Percentiles rank a stretch among this genome's conserved stretches.
These are phyloP conservation scores for Cladosporium oxysporum DNA, from an alignment of 2,329 filamentous ascomycete genomes.

Conservation along the genomic window DNA sequence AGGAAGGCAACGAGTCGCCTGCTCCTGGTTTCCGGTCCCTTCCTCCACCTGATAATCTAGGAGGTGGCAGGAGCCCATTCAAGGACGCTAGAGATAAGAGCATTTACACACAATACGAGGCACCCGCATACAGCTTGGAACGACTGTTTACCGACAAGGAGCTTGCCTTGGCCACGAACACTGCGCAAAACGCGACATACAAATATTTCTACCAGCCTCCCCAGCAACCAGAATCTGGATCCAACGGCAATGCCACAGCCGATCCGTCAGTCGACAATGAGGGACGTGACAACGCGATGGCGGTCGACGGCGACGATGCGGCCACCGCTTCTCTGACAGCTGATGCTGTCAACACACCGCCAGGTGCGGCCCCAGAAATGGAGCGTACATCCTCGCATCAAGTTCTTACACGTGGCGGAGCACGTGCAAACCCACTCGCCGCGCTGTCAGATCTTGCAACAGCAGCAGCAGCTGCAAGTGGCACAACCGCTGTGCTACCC, in stretches of 20 bases:
- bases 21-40: slow-evolving; percentile 49
- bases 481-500: slow-evolving; percentile 37
- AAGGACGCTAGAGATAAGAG: slow-evolving; percentile 55
- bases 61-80: slow-evolving; percentile 52
- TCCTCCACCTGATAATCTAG: slow-evolving; percentile 42
- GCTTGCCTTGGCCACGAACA: slow-evolving; percentile 61
- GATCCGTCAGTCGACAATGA: slow-evolving; percentile 29
- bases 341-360: slow-evolving; percentile 30
- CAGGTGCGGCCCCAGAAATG: slow-evolving; percentile 53
- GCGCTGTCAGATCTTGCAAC: slow-evolving; percentile 58
- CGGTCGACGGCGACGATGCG: slow-evolving; percentile 31
- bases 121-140: slow-evolving; percentile 61
- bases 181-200: slow-evolving; percentile 60
- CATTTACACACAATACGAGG: slow-evolving; percentile 58
- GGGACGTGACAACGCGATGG: slow-evolving; percentile 31
- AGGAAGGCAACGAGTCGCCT: slow-evolving; percentile 62
- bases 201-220: slow-evolving; percentile 57
- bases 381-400: slow-evolving; percentile 61
- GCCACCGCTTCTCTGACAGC: slow-evolving; percentile 22
- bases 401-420: slow-evolving; percentile 53
- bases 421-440: slow-evolving; percentile 49
- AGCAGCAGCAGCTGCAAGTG: slow-evolving; percentile 39
- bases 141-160: slow-evolving; percentile 69
- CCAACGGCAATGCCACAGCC: slow-evolving; percentile 32
- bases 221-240: slow-evolving; percentile 28